These are phyloP conservation scores for Dothiorella sarmentorum DNA, from an alignment of 2,329 filamentous ascomycete species.

Conservation along the genomic window DNA sequence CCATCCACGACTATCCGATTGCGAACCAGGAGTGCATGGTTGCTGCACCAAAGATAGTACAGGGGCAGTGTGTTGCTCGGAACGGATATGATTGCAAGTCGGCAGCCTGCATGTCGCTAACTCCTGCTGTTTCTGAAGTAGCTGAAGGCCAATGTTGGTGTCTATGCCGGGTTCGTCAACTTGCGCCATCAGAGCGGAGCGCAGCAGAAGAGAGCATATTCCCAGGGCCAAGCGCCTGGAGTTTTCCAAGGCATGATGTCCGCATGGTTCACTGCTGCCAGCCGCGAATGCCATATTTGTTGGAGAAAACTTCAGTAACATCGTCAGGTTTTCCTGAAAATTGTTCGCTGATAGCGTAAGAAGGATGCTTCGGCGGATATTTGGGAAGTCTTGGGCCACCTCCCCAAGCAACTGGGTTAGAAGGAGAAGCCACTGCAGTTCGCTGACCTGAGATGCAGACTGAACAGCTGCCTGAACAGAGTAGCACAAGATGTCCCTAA, in stretches of 20 bases:
- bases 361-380: conserved; percentile 26
- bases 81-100: conserved; percentile 25
- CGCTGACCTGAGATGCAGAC: background rate
- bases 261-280: conserved; percentile 19
- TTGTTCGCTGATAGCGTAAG: conserved; percentile 27
- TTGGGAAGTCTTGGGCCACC: background rate
- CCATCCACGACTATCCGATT: conserved; percentile 46
- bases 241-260: conserved; percentile 19
- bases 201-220: conserved; percentile 32
- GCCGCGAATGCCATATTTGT: background rate
- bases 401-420: background rate
- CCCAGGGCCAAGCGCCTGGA: conserved; percentile 24
- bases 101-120: conserved; percentile 14
- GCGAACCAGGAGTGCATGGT: conserved; percentile 36
- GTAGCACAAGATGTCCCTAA: background rate
- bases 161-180: conserved; percentile 23
- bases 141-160: conserved; percentile 22
- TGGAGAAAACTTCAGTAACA: conserved; percentile 20
- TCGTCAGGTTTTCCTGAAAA: conserved; percentile 25
- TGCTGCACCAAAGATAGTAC: conserved; percentile 34
- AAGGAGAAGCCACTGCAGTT: background rate
- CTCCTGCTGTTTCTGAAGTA: conserved; percentile 31
- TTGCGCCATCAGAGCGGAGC: conserved; percentile 23
- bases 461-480: background rate
- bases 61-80: background rate